These are phyloP conservation scores for Chlamydomonas sphaeroides DNA, from an alignment of 139 green algal genomes.

Conservation along the genomic window DNA sequence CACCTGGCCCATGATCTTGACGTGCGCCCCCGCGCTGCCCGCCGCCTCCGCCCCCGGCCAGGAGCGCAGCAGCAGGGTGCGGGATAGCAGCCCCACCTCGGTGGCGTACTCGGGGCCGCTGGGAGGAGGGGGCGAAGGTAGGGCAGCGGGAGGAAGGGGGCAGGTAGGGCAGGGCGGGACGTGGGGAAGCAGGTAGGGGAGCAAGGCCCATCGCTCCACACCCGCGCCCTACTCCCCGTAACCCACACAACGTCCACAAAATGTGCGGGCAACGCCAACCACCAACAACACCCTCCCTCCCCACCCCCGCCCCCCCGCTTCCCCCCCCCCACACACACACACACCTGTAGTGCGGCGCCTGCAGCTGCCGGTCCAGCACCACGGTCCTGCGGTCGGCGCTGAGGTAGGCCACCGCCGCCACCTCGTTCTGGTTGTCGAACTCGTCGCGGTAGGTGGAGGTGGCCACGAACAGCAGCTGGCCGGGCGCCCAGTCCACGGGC, in stretches of 20 bases:
- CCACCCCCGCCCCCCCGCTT: no score
- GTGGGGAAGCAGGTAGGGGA: no score
- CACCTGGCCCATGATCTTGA: constrained; percentile 50
- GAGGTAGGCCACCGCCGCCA: constrained; percentile 45
- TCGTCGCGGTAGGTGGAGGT: constrained; percentile 67
- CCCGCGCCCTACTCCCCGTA: no score
- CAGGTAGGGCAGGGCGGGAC: neutral
- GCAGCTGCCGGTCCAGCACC: constrained; percentile 8
- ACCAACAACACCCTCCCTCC: no score
- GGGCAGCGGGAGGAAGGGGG: neutral
- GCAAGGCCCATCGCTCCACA: no score
- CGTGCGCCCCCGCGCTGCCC: constrained; percentile 26
- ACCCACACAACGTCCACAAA: no score
- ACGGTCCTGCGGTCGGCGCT: constrained; percentile 45
- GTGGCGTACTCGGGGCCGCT: constrained; percentile 68
- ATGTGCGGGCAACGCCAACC: no score
- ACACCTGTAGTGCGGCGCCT: constrained; percentile 63
- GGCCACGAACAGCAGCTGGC: constrained; percentile 60
- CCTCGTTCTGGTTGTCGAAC: constrained; percentile 70
- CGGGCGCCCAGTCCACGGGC: constrained; percentile 60
- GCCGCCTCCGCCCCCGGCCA: neutral
- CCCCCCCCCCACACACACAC: neutral
- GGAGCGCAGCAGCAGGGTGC: constrained; percentile 53
- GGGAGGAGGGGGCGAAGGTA: neutral
- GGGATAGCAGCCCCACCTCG: constrained; percentile 64